These are phyloP conservation scores for Metroxylon sagu DNA, from an alignment of 176 grass and related monocot genomes.

Conservation along the genomic window DNA sequence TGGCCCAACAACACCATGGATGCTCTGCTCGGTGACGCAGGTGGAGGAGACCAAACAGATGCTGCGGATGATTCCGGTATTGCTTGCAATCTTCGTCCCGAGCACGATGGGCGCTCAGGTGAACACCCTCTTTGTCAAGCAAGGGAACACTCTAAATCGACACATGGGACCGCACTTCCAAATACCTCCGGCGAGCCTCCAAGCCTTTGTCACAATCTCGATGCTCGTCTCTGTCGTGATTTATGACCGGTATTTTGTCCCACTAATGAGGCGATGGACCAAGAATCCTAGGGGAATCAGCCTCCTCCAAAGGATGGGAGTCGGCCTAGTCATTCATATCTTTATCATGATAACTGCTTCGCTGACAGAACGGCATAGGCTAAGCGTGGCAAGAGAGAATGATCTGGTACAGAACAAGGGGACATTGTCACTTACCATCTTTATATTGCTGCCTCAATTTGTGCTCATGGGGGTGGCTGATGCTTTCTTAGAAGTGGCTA, in stretches of 20 bases:
- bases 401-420: constrained; percentile 35
- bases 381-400: constrained; percentile 44
- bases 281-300: constrained; percentile 74
- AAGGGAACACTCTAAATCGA: constrained; percentile 71
- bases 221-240: constrained; percentile 66
- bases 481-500: constrained; percentile 77
- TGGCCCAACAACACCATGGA: constrained; percentile 31
- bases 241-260: constrained; percentile 69
- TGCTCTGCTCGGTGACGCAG: constrained; percentile 78
- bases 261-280: constrained; percentile 43
- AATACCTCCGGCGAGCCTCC: constrained; percentile 69
- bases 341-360: constrained; percentile 77
- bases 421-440: constrained; percentile 59
- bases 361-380: constrained; percentile 41
- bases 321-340: constrained; percentile 71
- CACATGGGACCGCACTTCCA: constrained; percentile 46
- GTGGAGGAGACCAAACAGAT: constrained; percentile 90
- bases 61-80: constrained; percentile 75
- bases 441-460: constrained; percentile 82
- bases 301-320: constrained; percentile 70
- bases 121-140: constrained; percentile 93
- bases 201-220: constrained; percentile 72
- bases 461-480: constrained; percentile 78
- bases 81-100: constrained; percentile 60
- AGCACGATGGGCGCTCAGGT: constrained; percentile 59